phyloP scores from a whole-genome alignment of 2,329 filamentous ascomycete species.

The Cercospora brassicicola region DNA sequence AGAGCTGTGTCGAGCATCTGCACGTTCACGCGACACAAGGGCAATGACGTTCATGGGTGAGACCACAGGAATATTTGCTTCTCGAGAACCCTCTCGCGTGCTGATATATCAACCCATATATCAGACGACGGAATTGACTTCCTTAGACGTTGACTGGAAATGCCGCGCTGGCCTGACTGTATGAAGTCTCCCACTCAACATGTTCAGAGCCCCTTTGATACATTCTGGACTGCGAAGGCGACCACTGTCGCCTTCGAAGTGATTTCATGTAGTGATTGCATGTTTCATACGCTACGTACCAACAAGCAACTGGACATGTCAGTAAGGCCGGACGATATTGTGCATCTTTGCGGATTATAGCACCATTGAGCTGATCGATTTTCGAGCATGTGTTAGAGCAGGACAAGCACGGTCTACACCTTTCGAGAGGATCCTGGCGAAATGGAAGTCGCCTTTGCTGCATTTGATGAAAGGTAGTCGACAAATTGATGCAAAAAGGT shows the following conservation, averaged over 20 bases:
- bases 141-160: background rate
- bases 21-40: background rate
- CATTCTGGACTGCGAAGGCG: background rate
- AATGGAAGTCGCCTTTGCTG: background rate
- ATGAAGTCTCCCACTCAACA: background rate
- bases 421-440: background rate
- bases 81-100: background rate
- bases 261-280: background rate
- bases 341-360: background rate
- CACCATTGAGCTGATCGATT: background rate
- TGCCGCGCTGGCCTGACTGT: background rate
- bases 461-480: background rate
- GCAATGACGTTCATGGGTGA: background rate
- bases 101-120: background rate
- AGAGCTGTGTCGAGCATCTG: background rate
- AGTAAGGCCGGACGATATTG: background rate
- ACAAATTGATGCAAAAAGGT: background rate
- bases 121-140: background rate
- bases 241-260: background rate
- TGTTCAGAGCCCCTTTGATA: background rate
- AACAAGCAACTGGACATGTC: background rate
- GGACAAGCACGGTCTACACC: background rate
- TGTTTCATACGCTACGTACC: background rate
- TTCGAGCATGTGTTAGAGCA: background rate
- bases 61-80: background rate